A percentile compares a stretch with the other conserved stretches of the same genome.
Conservation (phyloP, 441 rosid species). For the Jatropha podagrica region DNA sequence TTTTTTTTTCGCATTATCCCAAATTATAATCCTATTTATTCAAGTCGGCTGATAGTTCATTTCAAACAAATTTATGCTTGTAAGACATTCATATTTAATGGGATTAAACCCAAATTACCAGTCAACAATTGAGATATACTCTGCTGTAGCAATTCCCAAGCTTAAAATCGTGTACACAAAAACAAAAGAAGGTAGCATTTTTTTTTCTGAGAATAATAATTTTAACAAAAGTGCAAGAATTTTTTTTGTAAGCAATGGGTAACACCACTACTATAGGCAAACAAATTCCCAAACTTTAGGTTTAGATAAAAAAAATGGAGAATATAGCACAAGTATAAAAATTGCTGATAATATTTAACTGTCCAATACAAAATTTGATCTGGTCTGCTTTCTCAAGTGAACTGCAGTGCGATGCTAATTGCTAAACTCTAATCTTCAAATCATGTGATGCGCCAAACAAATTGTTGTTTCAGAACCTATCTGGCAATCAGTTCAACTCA, state of each 20-base stretch:
- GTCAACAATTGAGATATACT: too few relatives aligned
- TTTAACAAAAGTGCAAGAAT: not conserved
- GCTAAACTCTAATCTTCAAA: slow-evolving; percentile 24
- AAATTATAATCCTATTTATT: too few relatives aligned
- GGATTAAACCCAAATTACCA: too few relatives aligned
- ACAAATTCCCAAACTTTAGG: slow-evolving; percentile 13
- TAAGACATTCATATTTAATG: too few relatives aligned
- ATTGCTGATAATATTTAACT: slow-evolving; percentile 20
- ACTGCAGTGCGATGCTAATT: slow-evolving; percentile 4
- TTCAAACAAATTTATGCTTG: too few relatives aligned
- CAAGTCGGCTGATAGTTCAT: too few relatives aligned
- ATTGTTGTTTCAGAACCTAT: slow-evolving; percentile 2
- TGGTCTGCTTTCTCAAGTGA: slow-evolving; percentile 10
- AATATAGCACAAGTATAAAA: slow-evolving; percentile 11
- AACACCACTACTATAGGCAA: slow-evolving; percentile 8
- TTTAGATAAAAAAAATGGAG: not conserved
- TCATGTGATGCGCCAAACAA: slow-evolving; percentile 14
- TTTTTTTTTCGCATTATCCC: too few relatives aligned
- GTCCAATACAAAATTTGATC: slow-evolving; percentile 13
- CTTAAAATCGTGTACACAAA: too few relatives aligned
- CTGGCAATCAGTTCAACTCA: slow-evolving; percentile 18
- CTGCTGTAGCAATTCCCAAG: too few relatives aligned
- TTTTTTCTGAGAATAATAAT: too few relatives aligned
- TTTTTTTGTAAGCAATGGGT: not conserved
- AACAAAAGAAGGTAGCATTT: too few relatives aligned